A percentile compares a stretch with the other conserved stretches of the same genome.
phyloP scores from a whole-genome alignment of 1,139 yeast species.

The Petasospora rhodanensis region DNA sequence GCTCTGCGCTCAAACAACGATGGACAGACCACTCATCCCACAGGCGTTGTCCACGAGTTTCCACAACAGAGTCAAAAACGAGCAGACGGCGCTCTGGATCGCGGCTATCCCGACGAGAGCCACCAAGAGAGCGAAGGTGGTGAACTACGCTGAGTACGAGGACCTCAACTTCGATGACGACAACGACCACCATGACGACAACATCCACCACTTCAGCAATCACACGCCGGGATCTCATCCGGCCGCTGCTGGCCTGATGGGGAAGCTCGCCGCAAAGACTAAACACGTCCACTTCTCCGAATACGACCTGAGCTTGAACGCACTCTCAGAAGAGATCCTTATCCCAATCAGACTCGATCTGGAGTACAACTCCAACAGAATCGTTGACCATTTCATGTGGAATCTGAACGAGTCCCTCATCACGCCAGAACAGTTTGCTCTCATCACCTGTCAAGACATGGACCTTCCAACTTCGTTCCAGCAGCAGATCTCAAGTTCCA shows the following conservation, averaged over 20 bases:
- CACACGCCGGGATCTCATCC: no score
- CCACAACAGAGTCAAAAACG: conserved; percentile 58
- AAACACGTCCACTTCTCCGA: conserved; percentile 27
- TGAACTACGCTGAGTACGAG: conserved; percentile 84
- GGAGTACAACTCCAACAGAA: conserved; percentile 64
- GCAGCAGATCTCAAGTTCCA: conserved; percentile 62
- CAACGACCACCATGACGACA: conserved; percentile 22
- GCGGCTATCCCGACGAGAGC: conserved; percentile 74
- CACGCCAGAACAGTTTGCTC: conserved; percentile 82
- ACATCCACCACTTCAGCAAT: no score
- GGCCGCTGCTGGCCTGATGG: conserved; percentile 14
- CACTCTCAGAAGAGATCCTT: conserved; percentile 40
- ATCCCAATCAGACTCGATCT: conserved; percentile 78
- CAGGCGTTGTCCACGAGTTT: conserved; percentile 76
- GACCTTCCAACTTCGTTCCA: conserved; percentile 69
- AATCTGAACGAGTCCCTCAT: conserved; percentile 72
- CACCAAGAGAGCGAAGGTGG: conserved; percentile 70
- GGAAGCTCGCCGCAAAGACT: conserved; percentile 35
- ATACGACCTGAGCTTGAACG: conserved; percentile 31
- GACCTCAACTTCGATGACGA: conserved; percentile 52
- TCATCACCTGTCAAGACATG: conserved; percentile 73
- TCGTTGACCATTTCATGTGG: conserved; percentile 88
- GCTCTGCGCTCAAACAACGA: no score
- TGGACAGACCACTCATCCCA: conserved; percentile 41
- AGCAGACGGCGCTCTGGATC: conserved; percentile 63